A percentile compares a stretch with the other conserved stretches of the same genome.
phyloP scores from a whole-genome alignment of 805 yeast species.

The Komagataella pseudopastoris region DNA sequence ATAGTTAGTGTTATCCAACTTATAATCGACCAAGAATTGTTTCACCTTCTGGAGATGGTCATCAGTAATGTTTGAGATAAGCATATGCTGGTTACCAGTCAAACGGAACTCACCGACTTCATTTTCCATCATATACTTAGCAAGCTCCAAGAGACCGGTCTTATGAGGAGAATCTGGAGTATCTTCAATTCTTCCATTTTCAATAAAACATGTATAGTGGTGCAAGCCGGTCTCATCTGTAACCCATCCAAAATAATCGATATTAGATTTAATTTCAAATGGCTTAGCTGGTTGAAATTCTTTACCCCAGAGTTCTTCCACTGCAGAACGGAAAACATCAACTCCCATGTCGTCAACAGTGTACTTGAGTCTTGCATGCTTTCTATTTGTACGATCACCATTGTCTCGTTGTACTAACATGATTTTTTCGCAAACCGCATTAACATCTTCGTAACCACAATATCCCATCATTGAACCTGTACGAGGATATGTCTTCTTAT shows the following conservation, averaged over 20 bases:
- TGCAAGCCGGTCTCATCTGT: constrained; percentile 72
- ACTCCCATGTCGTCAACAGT: constrained; percentile 92
- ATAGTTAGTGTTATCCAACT: constrained; percentile 71
- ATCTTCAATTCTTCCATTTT: constrained; percentile 93
- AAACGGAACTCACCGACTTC: constrained; percentile 80
- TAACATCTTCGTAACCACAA: constrained; percentile 52
- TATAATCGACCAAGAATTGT: constrained; percentile 51
- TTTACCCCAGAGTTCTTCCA: constrained; percentile 74
- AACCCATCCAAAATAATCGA: constrained; percentile 90
- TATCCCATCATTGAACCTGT: constrained; percentile 83
- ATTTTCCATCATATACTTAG: constrained; percentile 44
- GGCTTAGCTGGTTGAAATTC: constrained; percentile 57
- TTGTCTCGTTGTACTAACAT: constrained; percentile 89
- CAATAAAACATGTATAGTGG: constrained; percentile 90
- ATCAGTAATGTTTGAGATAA: constrained; percentile 62
- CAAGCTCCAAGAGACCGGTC: constrained; percentile 71
- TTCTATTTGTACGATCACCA: constrained; percentile 93
- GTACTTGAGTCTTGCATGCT: constrained; percentile 95
- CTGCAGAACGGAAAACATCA: constrained; percentile 64
- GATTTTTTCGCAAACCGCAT: constrained; percentile 75
- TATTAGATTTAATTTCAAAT: constrained; percentile 72
- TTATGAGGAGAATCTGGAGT: constrained; percentile 84
- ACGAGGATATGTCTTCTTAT: constrained; percentile 92
- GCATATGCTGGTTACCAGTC: constrained; percentile 91
- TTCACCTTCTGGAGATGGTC: constrained; percentile 52